Evolutionary conservation across 202 grass and related monocot genomes (phyloP), one percentile per base, ranked within the genome.

Genomic region (Elaeis oleifera): DNA sequence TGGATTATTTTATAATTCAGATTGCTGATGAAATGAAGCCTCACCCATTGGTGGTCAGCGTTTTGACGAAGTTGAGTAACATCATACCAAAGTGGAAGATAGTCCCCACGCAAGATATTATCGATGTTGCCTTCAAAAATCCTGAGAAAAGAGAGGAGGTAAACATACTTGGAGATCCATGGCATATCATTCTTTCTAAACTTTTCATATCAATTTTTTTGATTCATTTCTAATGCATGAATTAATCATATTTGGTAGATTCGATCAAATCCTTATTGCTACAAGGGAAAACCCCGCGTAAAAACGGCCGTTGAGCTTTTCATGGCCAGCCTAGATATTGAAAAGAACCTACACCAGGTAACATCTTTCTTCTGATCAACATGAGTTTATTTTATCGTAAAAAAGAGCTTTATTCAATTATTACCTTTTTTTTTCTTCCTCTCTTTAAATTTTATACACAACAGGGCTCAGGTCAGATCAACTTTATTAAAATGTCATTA

Each of bases 1-100:
- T 16, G 9, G 24, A 19, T 17, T 58, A 18, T 25, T n/a, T 15
- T 28, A 39, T 39, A 1, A 31, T 11, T 50, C 59, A 87, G 88
- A 92, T 92, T 71, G 70, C 76, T 31, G 80, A 92, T 16, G 70
- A 87, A 1, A 75, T 92, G 76, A 92, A 81, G 71, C 88, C 88
- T n/a, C 67, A 71, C 52, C 84, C 80, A 0, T 14, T 92, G 1
- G 67, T 87, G 22, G 58, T 78, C 31, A 61, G 20, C 1, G 18
- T 83, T 26, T 26, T 83, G 0, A 68, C 18, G 18, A 14, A 56
- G 18, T 21, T 18, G 18, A 23, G 22, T 23, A 18, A 23, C 18
- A 56, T 18, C 54, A 56, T 56, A 44, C 36, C 36, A 44, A 44
- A 9, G 9, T 44, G 36, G 36, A 44, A 44, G 11, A 44, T 44